Evolutionary conservation across 225 moss, liverwort and hornwort genomes (phyloP), one percentile per base, ranked within the genome.

Genomic region (Rhytidiadelphus loreus): DNA sequence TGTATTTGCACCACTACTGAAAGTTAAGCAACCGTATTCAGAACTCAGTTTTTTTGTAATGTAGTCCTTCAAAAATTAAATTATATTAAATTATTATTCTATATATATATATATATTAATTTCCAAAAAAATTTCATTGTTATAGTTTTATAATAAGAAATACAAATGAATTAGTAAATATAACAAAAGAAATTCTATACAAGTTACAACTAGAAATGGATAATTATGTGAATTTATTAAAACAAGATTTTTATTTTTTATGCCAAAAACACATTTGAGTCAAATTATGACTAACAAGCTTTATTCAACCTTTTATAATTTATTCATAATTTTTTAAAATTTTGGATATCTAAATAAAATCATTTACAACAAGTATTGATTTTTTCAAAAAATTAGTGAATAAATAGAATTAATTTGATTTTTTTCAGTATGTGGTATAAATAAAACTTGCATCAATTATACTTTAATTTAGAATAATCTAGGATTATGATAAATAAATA

Each of bases 111-210:
- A n/a, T n/a, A n/a, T n/a, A n/a, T n/a, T 21, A 33, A 13, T 13
- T 35, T 52, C 0, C 5, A 13, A 33, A 0, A 52, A 52, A 13
- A 5, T 21, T 2, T 22, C 0, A 22, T 13, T 33, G 0, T 53
- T 35, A 35, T 53, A 23, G 22, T 52, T 53, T 50, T 33, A 30
- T 2, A 77, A 6, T 22, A 23, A 22, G 0, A 33, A 35, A 33
- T 48, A 29, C 2, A 20, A 14, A 35, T 21, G 21, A 50, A 52
- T 21, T 52, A 2, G 4, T 19, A 32, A 75, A 12, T 32, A 20
- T 18, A 48, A 10, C 6, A 1, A 30, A 20, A 20, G 6, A 4
- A 7, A 8, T 20, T 29, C 11, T 12, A 50, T 3, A 33, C 5
- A 52, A 22, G 13, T 3, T 75, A 33, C 13, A 33, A 21, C 1